A percentile compares a stretch with the other conserved stretches of the same genome.
Evolutionary conservation across 1,139 yeast species (phyloP).

Genomic region (Scheffersomyces quercinus): DNA sequence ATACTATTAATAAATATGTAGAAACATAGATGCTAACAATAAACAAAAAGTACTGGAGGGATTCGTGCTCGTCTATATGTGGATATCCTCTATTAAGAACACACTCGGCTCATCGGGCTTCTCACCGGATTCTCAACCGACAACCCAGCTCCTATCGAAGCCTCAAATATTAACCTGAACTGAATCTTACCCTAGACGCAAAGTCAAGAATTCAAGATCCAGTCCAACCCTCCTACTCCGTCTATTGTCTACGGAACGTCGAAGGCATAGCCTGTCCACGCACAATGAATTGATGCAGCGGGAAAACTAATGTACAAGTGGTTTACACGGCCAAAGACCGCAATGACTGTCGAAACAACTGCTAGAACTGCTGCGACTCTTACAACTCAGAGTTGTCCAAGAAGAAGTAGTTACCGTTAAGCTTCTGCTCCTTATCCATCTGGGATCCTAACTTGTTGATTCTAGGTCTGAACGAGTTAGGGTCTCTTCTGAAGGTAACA

Average conservation of each 20-base stretch:
- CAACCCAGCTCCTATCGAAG: no score
- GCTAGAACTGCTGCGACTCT: slow-evolving; percentile 7
- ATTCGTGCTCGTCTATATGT: no score
- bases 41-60: no score
- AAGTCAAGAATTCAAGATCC: no score
- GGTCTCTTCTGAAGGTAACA: slow-evolving; percentile 99
- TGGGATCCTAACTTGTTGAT: slow-evolving; percentile 96
- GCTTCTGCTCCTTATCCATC: slow-evolving; percentile 97
- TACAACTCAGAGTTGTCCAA: slow-evolving; percentile 65
- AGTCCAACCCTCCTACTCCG: no score
- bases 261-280: slow-evolving; percentile 9
- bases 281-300: slow-evolving; percentile 10
- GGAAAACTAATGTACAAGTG: slow-evolving; percentile 13
- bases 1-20: no score
- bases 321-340: slow-evolving; percentile 1
- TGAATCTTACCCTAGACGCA: no score
- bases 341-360: not conserved
- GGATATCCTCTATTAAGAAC: no score
- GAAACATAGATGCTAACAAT: no score
- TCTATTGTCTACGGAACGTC: slow-evolving; percentile 12
- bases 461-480: slow-evolving; percentile 96
- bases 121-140: no score
- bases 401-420: slow-evolving; percentile 91
- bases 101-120: no score
- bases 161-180: no score